Evolutionary conservation across 495 filamentous ascomycete genomes (phyloP).

Genomic region (Penicillium odoratum): DNA sequence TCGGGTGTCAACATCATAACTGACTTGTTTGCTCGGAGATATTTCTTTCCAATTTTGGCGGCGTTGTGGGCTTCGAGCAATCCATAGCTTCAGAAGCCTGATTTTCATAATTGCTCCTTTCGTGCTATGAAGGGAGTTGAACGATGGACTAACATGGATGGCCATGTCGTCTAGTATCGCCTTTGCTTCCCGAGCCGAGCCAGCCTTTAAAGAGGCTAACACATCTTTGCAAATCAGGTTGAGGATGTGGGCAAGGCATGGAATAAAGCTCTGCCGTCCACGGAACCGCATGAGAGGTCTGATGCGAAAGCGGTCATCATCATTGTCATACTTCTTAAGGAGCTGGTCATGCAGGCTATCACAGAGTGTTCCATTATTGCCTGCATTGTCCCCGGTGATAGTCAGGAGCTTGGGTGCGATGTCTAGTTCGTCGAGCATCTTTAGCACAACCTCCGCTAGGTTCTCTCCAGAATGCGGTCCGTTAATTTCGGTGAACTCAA

Average conservation of each 20-base stretch:
- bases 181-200: conserved; percentile 13
- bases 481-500: conserved; percentile 16
- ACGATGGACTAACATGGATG: conserved; percentile 7
- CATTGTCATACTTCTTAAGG: conserved; percentile 16
- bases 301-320: conserved; percentile 14
- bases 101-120: conserved; percentile 15
- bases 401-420: conserved; percentile 51
- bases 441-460: conserved; percentile 10
- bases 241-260: conserved; percentile 13
- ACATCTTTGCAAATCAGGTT: conserved; percentile 16
- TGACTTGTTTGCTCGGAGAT: conserved; percentile 10
- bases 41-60: conserved; percentile 14
- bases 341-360: conserved; percentile 11
- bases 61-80: conserved; percentile 10
- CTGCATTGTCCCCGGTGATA: conserved; percentile 51
- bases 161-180: conserved; percentile 12
- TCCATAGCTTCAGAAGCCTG: conserved; percentile 12
- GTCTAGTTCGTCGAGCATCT: conserved; percentile 10
- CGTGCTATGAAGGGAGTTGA: conserved; percentile 13
- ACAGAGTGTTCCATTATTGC: conserved; percentile 27
- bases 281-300: conserved; percentile 17
- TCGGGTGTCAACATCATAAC: conserved; percentile 14
- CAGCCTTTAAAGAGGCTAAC: conserved; percentile 14
- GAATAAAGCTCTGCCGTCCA: conserved; percentile 15
- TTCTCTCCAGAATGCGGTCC: conserved; percentile 17